Conservation (phyloP, 805 yeast species). For the Lipomyces lipofer region DNA sequence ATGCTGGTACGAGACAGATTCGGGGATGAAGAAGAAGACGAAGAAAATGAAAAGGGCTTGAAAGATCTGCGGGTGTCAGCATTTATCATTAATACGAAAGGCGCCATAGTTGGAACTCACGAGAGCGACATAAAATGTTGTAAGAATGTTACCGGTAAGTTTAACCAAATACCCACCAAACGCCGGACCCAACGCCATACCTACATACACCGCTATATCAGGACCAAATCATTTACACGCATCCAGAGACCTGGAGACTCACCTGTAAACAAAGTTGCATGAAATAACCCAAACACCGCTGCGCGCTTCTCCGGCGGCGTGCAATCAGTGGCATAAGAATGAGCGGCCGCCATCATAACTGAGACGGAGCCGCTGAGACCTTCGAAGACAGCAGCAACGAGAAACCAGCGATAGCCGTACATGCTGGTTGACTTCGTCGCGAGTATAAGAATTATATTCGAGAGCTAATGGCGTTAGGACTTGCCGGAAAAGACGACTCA, state of each 20-base stretch:
- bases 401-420: slow-evolving; percentile 38
- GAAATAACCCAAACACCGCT: slow-evolving; percentile 36
- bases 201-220: too few species aligned
- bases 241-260: too few species aligned
- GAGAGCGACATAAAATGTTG: slow-evolving; percentile 15
- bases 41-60: slow-evolving; percentile 10
- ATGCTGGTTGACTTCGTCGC: slow-evolving; percentile 13
- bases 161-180: slow-evolving; percentile 32
- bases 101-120: too few species aligned
- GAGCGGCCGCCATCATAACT: slow-evolving; percentile 56
- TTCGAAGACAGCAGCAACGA: slow-evolving; percentile 49
- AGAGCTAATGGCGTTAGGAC: background rate
- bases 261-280: slow-evolving; percentile 35
- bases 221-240: too few species aligned
- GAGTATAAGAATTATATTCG: slow-evolving; percentile 9
- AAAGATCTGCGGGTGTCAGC: too few species aligned
- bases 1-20: slow-evolving; percentile 24
- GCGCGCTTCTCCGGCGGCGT: slow-evolving; percentile 59
- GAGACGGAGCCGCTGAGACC: slow-evolving; percentile 64
- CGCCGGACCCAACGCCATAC: slow-evolving; percentile 36
- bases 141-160: slow-evolving; percentile 18
- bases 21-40: slow-evolving; percentile 24
- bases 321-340: slow-evolving; percentile 74
- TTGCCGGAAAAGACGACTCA: background rate
- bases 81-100: too few species aligned